These are phyloP conservation scores for Citrus reticulata DNA, from an alignment of 345 rosid species.

Conservation along the genomic window DNA sequence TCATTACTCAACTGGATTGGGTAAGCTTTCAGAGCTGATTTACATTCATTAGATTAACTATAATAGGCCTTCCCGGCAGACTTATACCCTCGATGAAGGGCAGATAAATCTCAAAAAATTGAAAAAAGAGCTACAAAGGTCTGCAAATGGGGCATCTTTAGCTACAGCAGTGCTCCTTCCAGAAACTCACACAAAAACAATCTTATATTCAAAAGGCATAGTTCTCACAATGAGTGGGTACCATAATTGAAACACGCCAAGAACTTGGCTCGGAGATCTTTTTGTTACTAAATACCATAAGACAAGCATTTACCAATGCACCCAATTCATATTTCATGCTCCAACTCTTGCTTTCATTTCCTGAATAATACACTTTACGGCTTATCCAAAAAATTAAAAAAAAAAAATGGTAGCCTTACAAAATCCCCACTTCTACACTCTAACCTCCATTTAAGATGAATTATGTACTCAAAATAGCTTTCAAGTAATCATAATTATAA, in stretches of 20 bases:
- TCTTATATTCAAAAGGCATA: not conserved
- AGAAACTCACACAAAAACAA: not conserved
- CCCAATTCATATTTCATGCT: not conserved
- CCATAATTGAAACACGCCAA: not conserved
- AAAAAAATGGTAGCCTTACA: not conserved
- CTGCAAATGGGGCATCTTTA: not conserved
- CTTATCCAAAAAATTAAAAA: no score
- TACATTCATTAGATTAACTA: not conserved
- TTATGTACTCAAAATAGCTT: not conserved
- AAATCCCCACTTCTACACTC: not conserved
- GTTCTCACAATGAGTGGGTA: not conserved
- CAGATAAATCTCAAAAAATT: not conserved
- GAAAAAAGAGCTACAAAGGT: not conserved
- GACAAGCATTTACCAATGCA: not conserved
- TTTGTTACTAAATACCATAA: not conserved
- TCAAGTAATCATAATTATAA: not conserved
- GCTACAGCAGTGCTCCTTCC: not conserved
- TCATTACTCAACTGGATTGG: not conserved
- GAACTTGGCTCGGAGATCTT: not conserved
- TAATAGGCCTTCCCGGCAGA: not conserved
- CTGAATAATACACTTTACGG: not conserved
- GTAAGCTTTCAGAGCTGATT: not conserved
- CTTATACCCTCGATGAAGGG: not conserved
- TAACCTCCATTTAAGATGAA: not conserved
- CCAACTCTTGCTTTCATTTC: not conserved